A percentile compares a stretch with the other conserved stretches of the same genome.
Conservation (phyloP, 257 asterid genomes). For the Coffea eugenioides region DNA sequence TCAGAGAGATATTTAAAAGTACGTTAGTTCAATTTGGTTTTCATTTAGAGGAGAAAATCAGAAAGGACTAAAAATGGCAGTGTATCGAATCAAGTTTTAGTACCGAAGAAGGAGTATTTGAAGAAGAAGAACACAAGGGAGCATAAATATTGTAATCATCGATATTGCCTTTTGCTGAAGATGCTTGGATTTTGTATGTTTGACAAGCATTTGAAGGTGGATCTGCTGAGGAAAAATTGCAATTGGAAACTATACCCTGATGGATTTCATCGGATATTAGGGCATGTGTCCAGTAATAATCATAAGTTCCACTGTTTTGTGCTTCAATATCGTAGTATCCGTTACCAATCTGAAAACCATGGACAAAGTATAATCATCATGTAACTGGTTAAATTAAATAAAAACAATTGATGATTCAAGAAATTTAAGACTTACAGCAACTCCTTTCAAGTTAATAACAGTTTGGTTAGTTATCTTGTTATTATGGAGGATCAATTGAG, state of each 20-base stretch:
- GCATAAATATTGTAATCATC: slow-evolving; percentile 45
- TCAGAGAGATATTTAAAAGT: background rate
- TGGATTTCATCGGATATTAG: slow-evolving; percentile 66
- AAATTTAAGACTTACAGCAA: too few relatives aligned
- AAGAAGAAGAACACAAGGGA: slow-evolving; percentile 45
- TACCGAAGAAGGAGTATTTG: background rate
- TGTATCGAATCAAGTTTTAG: too few relatives aligned
- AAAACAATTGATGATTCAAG: background rate
- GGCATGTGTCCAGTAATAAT: slow-evolving; percentile 55
- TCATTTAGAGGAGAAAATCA: too few relatives aligned
- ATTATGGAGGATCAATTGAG: too few relatives aligned
- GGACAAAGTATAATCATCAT: background rate
- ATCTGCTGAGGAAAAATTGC: slow-evolving; percentile 38
- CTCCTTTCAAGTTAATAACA: too few relatives aligned
- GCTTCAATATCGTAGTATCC: slow-evolving; percentile 39
- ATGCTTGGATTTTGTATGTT: slow-evolving; percentile 17
- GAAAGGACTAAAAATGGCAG: too few relatives aligned
- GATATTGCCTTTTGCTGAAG: slow-evolving; percentile 17
- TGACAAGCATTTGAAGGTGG: slow-evolving; percentile 27
- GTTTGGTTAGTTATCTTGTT: too few relatives aligned
- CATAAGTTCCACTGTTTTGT: slow-evolving; percentile 32
- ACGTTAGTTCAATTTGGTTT: too few relatives aligned
- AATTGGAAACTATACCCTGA: slow-evolving; percentile 32
- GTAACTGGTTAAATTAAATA: too few relatives aligned
- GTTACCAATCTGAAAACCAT: slow-evolving; percentile 54